A percentile compares a stretch with the other conserved stretches of the same genome.
These are phyloP conservation scores for Umbelopsis sp. DNA, from an alignment of 371 early-diverging fungal genomes.

Conservation along the genomic window DNA sequence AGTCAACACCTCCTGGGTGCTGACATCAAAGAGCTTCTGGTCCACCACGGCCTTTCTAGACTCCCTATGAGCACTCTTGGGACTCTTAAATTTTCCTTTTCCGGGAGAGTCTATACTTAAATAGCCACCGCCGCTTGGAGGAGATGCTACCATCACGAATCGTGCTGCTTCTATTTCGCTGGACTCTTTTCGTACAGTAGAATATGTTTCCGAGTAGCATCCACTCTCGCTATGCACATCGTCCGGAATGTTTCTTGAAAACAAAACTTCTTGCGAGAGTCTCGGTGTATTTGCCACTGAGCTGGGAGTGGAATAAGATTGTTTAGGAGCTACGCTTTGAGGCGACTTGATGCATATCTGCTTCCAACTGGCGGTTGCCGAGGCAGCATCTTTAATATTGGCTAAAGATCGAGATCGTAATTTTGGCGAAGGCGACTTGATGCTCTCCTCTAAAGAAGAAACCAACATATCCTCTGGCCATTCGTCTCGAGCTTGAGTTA, in stretches of 20 bases:
- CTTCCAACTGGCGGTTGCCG: background rate
- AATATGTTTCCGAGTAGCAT: background rate
- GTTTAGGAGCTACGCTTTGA: background rate
- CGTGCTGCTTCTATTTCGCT: background rate
- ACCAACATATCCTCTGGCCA: slow-evolving; percentile 5
- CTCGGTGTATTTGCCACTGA: slow-evolving; percentile 8
- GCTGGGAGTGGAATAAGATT: slow-evolving; percentile 4
- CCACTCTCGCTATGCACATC: background rate
- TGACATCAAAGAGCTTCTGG: slow-evolving; percentile 3
- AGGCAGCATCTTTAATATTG: slow-evolving; percentile 1
- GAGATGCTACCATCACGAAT: background rate
- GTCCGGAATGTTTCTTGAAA: background rate
- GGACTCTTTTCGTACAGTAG: background rate
- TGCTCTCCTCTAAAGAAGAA: background rate
- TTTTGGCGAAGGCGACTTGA: background rate
- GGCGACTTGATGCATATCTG: background rate
- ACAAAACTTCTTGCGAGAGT: background rate
- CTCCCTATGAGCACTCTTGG: background rate
- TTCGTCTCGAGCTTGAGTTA: background rate
- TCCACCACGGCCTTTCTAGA: slow-evolving; percentile 10
- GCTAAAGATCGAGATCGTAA: slow-evolving; percentile 1
- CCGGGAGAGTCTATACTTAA: slow-evolving; percentile 4
- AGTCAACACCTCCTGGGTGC: slow-evolving; percentile 3
- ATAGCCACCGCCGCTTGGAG: background rate
- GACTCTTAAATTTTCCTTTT: background rate